Base-by-base conservation (phyloP, 192 early-diverging fungal genomes). In the Helicostylum pulchrum region DNA sequence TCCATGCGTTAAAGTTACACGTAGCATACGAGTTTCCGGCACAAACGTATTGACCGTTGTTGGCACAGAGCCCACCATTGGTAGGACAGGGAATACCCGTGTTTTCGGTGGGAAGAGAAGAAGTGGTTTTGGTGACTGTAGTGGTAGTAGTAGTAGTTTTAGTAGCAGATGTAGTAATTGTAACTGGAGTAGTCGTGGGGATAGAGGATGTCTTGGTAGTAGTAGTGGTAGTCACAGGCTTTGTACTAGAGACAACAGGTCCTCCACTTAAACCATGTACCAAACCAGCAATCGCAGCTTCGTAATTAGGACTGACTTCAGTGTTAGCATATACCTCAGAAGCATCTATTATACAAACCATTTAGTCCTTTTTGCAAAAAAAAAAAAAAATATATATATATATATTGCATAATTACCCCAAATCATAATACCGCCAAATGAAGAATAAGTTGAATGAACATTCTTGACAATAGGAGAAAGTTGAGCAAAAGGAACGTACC, bases 371-470 rank as follows among this genome's bases (percentile, higher is more conserved):
- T 34, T 58, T 36, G 42, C 26, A 4, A 60, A 17, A 3, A 45
- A 45, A 60, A 4, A 60, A 17, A 3, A 45, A 45, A 60, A 17
- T 59, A 59, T 39, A 39, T 4, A 32, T 20, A 58, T 42, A 26
- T 26, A 2, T 26, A 26, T 26, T n/a, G n/a, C n/a, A 26, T 26
- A 26, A 26, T 26, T 26, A 26, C 26, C 26, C 26, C 89, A 91
- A 52, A 87, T 78, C 83, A 87, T 89, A 49, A 88, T 79, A 14
- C 89, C 89, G 53, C 88, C 87, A 69, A 87, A 87, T 17, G 80
- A 76, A 30, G 57, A 70, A 39, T 85, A 87, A 48, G 67, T 78
- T 45, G 62, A 77, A 4, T 80, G 58, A 7, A 80, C 73, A 7
- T 70, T 66, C 15, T 83, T 73, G 51, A 87, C 74, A 31, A 85